Base-by-base conservation (phyloP, 345 rosid species). In the Arabis alpina region DNA sequence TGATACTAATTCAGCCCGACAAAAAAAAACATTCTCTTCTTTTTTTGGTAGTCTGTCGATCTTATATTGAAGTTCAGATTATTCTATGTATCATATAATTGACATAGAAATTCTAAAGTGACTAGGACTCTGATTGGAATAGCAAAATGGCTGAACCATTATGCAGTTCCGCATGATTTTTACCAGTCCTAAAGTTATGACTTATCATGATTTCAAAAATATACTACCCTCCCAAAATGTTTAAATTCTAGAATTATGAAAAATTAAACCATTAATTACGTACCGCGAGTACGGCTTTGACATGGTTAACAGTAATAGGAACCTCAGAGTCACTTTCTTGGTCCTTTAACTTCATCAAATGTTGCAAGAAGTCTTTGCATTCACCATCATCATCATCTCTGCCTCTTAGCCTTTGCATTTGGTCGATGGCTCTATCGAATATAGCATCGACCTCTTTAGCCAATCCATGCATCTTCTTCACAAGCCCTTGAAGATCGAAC, bases 221-320 rank as follows among this genome's bases (percentile, higher is more conserved):
- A 13, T n/a, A 11, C 11, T 41, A 3, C n/a, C 32, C 4, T 28
- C 4, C 32, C 23, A 19, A 19, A 19, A 19, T 19, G 23, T 19
- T 19, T 19, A 19, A 19, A 19, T 19, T 27, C 28, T 45, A 6
- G 8, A 28, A 39, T 19, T 16, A 27, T 28, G 51, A 28, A 41
- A 19, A 66, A 41, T 0, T 40, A 66, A 14, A 10, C 0, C 8
- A 44, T 16, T 11, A 48, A 66, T 37, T 68, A 19, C 23, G 23
- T 19, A 84, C 91, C 85, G 73, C 63, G 25, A 86, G 85, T 69
- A 87, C 54, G 27, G 89, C 86, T 76, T 83, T 85, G 79, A 87
- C 55, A 34, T 81, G 74, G 16, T 70, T 70, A 28, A 30, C 36
- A 28, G 59, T 71, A 62, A 71, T 65, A 10, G 86, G 80, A n/a